Base-by-base conservation (phyloP, 2,329 filamentous ascomycete species). In the Niveomyces coronatus region DNA sequence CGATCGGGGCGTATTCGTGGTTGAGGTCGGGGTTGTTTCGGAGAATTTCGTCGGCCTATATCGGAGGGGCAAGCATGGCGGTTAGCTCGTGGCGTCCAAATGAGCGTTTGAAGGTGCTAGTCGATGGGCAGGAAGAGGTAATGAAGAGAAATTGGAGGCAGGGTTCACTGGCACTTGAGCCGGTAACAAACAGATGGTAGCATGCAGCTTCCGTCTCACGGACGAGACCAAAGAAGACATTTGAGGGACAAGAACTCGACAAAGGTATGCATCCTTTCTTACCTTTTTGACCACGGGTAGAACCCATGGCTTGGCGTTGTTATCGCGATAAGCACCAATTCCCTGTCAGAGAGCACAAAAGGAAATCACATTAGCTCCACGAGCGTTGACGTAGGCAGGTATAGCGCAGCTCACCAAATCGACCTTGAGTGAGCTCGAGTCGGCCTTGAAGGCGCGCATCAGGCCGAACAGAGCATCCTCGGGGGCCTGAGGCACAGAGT, bases 1-100 rank as follows among this genome's bases (percentile, higher is more conserved):
- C 83, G 59, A 98, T 98, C 43, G 91, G 89, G 43, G 93, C 85
- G 65, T 98, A 98, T 73, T 98, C 91, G 70, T 98, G 89, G 68
- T 98, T 94, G 52, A 94, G 72, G 43, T 85, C 75, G 56, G 89
- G 87, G 63, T 95, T 87, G 57, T 82, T 82, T 61, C 80, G 83
- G 49, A 96, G 76, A 53, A 86, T 78, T 48, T 91, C 82, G 60
- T 96, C 88, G 51, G 91, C 91, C 89, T 96, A 57, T 38, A 29
- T 29, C 29, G 38, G 48, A 45, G 40, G 44, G 48, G 48, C 37
- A 48, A 34, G 42, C 38, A 23, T 33, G 33, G 36, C 34, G 41
- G 47, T 53, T 39, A 54, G 50, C 43, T 41, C 34, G 20, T 28
- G 26, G 9, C n/a, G n/a, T n/a, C n/a, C n/a, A n/a, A n/a, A n/a